Evolutionary conservation across 2,329 filamentous ascomycete genomes (phyloP).

Genomic region (Fusarium nanum): DNA sequence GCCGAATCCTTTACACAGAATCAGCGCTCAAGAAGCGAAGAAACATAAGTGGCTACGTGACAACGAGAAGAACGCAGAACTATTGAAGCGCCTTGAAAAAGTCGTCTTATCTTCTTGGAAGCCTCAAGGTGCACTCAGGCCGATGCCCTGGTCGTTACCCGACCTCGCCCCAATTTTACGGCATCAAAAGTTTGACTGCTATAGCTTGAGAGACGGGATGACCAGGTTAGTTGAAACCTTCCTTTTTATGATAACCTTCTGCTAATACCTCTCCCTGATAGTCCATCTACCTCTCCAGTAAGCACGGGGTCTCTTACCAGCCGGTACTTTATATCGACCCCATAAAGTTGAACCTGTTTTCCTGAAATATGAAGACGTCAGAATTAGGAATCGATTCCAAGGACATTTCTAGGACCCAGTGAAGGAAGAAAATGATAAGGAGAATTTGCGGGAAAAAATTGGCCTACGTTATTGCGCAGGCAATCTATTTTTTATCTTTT

Average conservation of each 20-base stretch:
- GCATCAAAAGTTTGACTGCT: background rate
- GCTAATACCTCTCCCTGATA: background rate
- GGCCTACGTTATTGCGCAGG: background rate
- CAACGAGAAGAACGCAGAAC: slow-evolving; percentile 47
- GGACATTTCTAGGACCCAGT: background rate
- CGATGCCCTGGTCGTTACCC: slow-evolving; percentile 51
- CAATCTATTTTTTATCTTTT: background rate
- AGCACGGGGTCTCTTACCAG: slow-evolving; percentile 22
- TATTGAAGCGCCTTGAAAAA: slow-evolving; percentile 50
- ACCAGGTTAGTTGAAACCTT: background rate
- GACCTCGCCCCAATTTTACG: slow-evolving; percentile 32
- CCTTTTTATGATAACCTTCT: background rate
- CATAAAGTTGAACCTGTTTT: background rate
- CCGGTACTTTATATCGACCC: slow-evolving; percentile 34
- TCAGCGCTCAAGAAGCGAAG: slow-evolving; percentile 46
- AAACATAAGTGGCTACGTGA: slow-evolving; percentile 52
- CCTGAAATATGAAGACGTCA: background rate
- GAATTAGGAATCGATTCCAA: background rate
- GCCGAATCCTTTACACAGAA: slow-evolving; percentile 42
- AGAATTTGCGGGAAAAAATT: background rate
- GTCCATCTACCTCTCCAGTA: slow-evolving; percentile 5
- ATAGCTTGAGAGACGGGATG: background rate
- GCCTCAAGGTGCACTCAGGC: slow-evolving; percentile 45
- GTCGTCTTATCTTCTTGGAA: slow-evolving; percentile 47
- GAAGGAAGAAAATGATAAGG: background rate